A percentile compares a stretch with the other conserved stretches of the same genome.
phyloP scores from a whole-genome alignment of 1,139 yeast genomes.

The Yamadazyma triangularis region DNA sequence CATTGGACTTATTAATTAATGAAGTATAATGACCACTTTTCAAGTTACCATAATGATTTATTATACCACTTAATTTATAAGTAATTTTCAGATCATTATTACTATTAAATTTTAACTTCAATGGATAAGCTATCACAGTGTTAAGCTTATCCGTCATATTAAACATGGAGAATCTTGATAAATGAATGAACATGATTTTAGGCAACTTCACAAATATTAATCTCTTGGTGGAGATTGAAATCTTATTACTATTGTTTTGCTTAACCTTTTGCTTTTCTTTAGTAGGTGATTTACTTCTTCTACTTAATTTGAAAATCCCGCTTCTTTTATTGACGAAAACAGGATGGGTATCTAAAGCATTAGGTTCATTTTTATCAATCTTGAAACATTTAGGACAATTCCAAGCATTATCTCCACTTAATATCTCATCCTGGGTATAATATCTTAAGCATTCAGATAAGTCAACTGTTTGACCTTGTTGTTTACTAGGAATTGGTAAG shows the following conservation, averaged over 20 bases:
- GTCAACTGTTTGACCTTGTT: slow-evolving; percentile 26
- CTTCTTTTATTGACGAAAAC: slow-evolving; percentile 27
- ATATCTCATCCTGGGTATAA: slow-evolving; percentile 63
- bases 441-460: slow-evolving; percentile 61
- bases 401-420: slow-evolving; percentile 77
- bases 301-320: slow-evolving; percentile 33
- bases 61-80: slow-evolving; percentile 56
- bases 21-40: slow-evolving; percentile 76
- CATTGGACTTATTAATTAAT: slow-evolving; percentile 47
- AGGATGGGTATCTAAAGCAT: slow-evolving; percentile 32
- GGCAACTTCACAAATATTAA: slow-evolving; percentile 63
- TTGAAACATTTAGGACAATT: slow-evolving; percentile 65
- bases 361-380: slow-evolving; percentile 10
- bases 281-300: slow-evolving; percentile 14
- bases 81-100: slow-evolving; percentile 29
- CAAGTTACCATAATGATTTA: slow-evolving; percentile 67
- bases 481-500: slow-evolving; percentile 55
- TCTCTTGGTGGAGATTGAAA: slow-evolving; percentile 42
- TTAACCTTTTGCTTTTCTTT: slow-evolving; percentile 6
- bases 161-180: slow-evolving; percentile 54
- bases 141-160: slow-evolving; percentile 54
- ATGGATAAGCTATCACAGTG: slow-evolving; percentile 51
- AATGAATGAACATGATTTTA: slow-evolving; percentile 57
- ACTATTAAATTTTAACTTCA: slow-evolving; percentile 43
- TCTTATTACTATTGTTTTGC: slow-evolving; percentile 2